Evolutionary conservation across 2,329 filamentous ascomycete genomes (phyloP), one percentile per base, ranked within the genome.

Genomic region (Claviceps sorghi): DNA sequence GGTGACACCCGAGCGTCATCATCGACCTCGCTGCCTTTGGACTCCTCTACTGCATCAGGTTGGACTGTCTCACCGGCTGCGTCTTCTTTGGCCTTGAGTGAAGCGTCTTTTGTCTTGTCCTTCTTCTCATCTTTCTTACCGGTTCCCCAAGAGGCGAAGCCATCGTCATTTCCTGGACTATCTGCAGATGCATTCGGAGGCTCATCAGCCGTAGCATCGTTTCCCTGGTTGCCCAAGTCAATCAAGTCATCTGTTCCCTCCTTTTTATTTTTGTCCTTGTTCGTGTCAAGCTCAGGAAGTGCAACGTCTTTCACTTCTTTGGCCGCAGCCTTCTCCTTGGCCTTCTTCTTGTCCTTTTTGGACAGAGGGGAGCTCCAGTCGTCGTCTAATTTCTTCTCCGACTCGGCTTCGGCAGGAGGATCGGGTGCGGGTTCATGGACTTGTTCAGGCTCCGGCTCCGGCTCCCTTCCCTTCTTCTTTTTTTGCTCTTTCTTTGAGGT

Each of bases 101-200:
- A 68, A 15, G 69, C 66, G 59, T 78, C 79, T 60, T 72, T 76
- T 53, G 62, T 64, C 52, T 73, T 77, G 60, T 79, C 79, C 61
- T 76, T 75, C 65, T 78, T 79, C 55, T 66, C 65, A 17, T 62
- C 58, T 51, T 62, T 63, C 52, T 63, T 65, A 11, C 71, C 68
- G 50, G 73, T 77, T 34, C 74, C 75, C 71, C 78, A 81, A 48
- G 75, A 73, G 54, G 69, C 73, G 62, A 78, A 79, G 57, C 78
- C 77, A 53, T 76, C 76, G 51, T 77, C 74, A 43, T 70, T 69
- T 15, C 62, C 65, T 38, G 66, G 60, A 49, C 66, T 57, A 48
- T 65, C 63, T 15, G 61, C 58, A 55, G 65, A 53, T 41, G 62
- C 64, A 11, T 58, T 38, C 59, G 58, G 44, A 61, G 61, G 32